Conservation (phyloP, 164 flowering plant species). For the Vitis amurensis region DNA sequence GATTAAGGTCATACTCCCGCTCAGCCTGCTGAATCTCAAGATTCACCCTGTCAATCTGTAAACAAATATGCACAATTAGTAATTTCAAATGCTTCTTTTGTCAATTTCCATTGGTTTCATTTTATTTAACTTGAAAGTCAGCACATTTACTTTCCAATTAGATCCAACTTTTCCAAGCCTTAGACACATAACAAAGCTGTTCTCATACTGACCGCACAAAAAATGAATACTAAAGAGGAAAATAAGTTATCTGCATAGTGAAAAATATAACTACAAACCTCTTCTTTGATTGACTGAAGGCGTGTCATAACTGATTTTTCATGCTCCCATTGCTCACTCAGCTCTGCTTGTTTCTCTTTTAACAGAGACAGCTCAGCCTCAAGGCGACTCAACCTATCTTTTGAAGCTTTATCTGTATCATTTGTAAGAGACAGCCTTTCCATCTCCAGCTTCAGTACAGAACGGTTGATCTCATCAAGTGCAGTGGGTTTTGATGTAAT, state of each 20-base stretch:
- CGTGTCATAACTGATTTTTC: slow-evolving; percentile 91
- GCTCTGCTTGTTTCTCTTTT: slow-evolving; percentile 68
- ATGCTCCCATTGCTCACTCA: slow-evolving; percentile 93
- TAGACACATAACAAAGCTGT: neutral
- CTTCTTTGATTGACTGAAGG: slow-evolving; percentile 89
- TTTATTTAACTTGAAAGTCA: neutral
- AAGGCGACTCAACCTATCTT: slow-evolving; percentile 77
- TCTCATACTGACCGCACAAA: neutral
- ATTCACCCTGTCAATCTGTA: slow-evolving; percentile 92
- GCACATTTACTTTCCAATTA: neutral
- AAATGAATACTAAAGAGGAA: neutral
- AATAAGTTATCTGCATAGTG: neutral
- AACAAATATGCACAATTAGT: slow-evolving; percentile 2
- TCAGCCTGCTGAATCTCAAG: slow-evolving; percentile 97
- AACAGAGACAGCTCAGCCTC: slow-evolving; percentile 77
- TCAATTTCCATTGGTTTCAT: neutral
- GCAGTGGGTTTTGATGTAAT: slow-evolving; percentile 94
- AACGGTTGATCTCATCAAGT: slow-evolving; percentile 82
- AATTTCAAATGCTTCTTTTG: no score
- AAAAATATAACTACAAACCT: slow-evolving; percentile 40
- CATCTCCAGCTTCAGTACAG: slow-evolving; percentile 89
- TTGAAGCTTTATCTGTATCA: slow-evolving; percentile 89
- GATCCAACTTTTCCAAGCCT: neutral
- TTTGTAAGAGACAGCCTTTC: slow-evolving; percentile 84
- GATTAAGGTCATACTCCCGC: slow-evolving; percentile 95